Evolutionary conservation across 2,329 filamentous ascomycete genomes (phyloP).

Genomic region (Trematosphaeria pertusa): DNA sequence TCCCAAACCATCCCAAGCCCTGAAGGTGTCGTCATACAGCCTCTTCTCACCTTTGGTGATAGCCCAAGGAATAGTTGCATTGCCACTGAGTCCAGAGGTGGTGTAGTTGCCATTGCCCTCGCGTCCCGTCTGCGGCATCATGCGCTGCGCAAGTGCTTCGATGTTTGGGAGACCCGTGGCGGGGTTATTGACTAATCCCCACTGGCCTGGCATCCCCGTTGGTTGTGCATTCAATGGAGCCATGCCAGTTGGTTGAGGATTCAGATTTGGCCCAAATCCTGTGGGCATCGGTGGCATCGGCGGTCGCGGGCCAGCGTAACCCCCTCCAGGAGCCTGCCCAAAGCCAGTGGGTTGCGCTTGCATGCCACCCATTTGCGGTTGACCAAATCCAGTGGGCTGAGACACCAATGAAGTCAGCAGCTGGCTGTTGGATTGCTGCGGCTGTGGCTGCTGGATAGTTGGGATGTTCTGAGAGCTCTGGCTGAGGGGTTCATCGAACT

Average conservation of each 20-base stretch:
- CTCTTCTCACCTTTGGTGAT: slow-evolving; percentile 99
- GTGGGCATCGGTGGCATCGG: slow-evolving; percentile 83
- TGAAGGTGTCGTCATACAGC: slow-evolving; percentile 93
- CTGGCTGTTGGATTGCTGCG: slow-evolving; percentile 74
- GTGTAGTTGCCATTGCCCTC: slow-evolving; percentile 77
- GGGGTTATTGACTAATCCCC: slow-evolving; percentile 97
- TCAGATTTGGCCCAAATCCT: slow-evolving; percentile 55
- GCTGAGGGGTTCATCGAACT: slow-evolving; percentile 66
- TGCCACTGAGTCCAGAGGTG: slow-evolving; percentile 85
- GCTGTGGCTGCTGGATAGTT: slow-evolving; percentile 58
- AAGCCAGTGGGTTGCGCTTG: slow-evolving; percentile 62
- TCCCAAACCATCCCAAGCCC: slow-evolving; percentile 92
- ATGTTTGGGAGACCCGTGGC: slow-evolving; percentile 91
- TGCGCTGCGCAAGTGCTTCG: slow-evolving; percentile 86
- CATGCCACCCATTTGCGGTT: slow-evolving; percentile 71
- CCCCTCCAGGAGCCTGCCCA: slow-evolving; percentile 74
- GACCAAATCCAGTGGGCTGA: slow-evolving; percentile 61
- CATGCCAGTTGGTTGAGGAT: slow-evolving; percentile 68
- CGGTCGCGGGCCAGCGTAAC: slow-evolving; percentile 79
- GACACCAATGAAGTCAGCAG: slow-evolving; percentile 64
- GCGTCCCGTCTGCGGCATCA: slow-evolving; percentile 96
- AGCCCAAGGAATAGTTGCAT: slow-evolving; percentile 96
- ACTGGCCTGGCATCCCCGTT: slow-evolving; percentile 90
- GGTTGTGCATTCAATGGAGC: slow-evolving; percentile 85
- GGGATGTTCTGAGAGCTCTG: slow-evolving; percentile 59